Conservation (phyloP, 2,329 filamentous ascomycete species). For the Penicillium fuscoglaucum region DNA sequence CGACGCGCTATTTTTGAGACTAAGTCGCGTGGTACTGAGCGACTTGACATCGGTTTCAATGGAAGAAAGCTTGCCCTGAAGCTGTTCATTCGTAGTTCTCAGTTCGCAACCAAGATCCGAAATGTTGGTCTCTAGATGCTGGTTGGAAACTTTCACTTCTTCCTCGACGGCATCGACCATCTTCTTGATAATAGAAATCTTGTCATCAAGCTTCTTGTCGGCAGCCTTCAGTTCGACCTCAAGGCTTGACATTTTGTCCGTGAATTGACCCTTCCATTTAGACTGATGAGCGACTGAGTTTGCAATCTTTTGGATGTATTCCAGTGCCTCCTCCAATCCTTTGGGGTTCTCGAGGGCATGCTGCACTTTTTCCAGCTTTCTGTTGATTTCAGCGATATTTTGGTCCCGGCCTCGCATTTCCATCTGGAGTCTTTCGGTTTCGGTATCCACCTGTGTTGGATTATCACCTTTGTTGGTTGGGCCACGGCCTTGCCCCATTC, state of each 20-base stretch:
- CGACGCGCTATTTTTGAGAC: not conserved
- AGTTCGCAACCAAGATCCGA: not conserved
- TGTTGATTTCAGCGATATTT: not conserved
- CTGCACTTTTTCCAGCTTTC: not conserved
- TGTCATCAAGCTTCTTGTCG: not conserved
- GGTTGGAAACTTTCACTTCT: not conserved
- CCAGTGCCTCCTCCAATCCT: not conserved
- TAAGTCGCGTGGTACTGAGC: not conserved
- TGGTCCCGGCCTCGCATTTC: not conserved
- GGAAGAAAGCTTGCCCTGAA: not conserved
- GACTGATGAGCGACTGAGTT: conserved; percentile 1
- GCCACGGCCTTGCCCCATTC: not conserved
- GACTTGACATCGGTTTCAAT: not conserved
- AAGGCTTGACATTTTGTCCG: not conserved
- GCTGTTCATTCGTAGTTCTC: not conserved
- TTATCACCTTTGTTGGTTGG: not conserved
- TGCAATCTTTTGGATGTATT: not conserved
- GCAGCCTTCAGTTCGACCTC: not conserved
- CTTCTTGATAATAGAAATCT: not conserved
- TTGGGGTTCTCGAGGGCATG: not conserved
- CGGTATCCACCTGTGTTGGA: not conserved
- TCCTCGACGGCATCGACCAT: not conserved
- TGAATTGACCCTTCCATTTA: not conserved
- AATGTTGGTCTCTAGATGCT: not conserved
- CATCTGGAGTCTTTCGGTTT: not conserved